These are phyloP conservation scores for Botrytis cinerea DNA, from an alignment of 2,329 filamentous ascomycete species.

Conservation along the genomic window DNA sequence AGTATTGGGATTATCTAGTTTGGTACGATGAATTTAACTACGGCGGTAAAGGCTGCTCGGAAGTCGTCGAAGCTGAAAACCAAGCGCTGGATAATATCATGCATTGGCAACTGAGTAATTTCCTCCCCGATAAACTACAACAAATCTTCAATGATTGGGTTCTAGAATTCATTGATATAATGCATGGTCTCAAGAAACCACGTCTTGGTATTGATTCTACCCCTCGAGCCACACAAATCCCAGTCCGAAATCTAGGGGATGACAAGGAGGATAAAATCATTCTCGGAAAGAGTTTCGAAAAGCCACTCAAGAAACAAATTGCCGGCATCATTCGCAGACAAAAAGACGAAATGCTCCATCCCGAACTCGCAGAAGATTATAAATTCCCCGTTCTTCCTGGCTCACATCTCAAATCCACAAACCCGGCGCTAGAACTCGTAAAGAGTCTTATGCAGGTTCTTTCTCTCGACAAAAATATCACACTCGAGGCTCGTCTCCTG, in stretches of 20 bases:
- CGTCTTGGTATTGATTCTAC: conserved; percentile 49
- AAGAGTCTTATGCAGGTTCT: conserved; percentile 93
- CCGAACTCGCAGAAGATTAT: conserved; percentile 85
- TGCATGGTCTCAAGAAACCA: conserved; percentile 83
- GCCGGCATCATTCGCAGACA: conserved; percentile 78
- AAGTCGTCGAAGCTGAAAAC: conserved; percentile 74
- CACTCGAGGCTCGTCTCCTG: conserved; percentile 81
- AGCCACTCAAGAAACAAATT: conserved; percentile 87
- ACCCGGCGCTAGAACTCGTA: conserved; percentile 85
- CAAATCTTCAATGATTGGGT: conserved; percentile 89
- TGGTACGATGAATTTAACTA: conserved; percentile 99
- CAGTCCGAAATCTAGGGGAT: conserved; percentile 56
- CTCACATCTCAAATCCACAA: conserved; percentile 62
- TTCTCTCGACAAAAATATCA: conserved; percentile 85
- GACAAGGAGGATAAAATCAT: conserved; percentile 62
- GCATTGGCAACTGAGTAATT: conserved; percentile 96
- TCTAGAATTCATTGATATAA: conserved; percentile 90
- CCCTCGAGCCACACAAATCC: conserved; percentile 59
- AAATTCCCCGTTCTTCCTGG: conserved; percentile 79
- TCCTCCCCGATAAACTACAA: conserved; percentile 79
- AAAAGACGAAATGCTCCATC: conserved; percentile 84
- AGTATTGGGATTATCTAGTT: conserved; percentile 98
- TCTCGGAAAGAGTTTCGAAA: conserved; percentile 81
- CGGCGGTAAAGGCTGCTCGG: conserved; percentile 85
- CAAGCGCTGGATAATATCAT: conserved; percentile 89